Base-by-base conservation (phyloP, 441 rosid genomes). In the Hypseocharis bilobata region DNA sequence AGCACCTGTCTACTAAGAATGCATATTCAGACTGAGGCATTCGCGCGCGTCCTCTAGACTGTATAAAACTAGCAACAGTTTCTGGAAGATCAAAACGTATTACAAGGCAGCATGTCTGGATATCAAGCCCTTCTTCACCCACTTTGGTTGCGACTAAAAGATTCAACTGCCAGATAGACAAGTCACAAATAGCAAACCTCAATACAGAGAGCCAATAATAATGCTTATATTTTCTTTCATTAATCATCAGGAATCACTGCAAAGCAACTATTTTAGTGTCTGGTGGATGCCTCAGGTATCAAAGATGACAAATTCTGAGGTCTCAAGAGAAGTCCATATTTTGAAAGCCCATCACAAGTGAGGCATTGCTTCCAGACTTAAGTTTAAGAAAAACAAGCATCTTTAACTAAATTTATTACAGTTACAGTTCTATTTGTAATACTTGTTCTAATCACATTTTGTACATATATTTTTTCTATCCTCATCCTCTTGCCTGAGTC, bases 1-100 rank as follows among this genome's bases (percentile, higher is more conserved):
- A 68, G 63, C 68, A 93, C 98, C 98, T 74, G 87, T 93, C 85
- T 70, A 93, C 97, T 72, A 93, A 79, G 82, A 93, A 93, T 62
- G 87, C 97, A 83, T 93, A 93, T 81, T 93, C 96, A 63, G 98
- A 93, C 70, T 85, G 84, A 65, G 95, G 89, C 98, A 90, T 90
- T 63, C 98, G 82, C 58, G 98, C 98, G 17, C 98, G 98, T n/a
- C 98, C 97, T 83, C 98, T 85, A 13, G 98, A 93, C 83, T 93
- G 98, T 70, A 90, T 93, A 80, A 93, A 93, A 84, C 98, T 93
- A 64, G 96, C 77, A 59, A 90, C 95, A 68, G 93, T 87, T 84
- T 93, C 96, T 49, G 98, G 98, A 77, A 90, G 89, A 84, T 93
- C 98, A 75, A 87, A 93, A 58, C 98, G 89, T 73, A 93, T 79